A percentile compares a stretch with the other conserved stretches of the same genome.
Conservation (phyloP, 2,329 filamentous ascomycete genomes). For the Fusarium sp. region DNA sequence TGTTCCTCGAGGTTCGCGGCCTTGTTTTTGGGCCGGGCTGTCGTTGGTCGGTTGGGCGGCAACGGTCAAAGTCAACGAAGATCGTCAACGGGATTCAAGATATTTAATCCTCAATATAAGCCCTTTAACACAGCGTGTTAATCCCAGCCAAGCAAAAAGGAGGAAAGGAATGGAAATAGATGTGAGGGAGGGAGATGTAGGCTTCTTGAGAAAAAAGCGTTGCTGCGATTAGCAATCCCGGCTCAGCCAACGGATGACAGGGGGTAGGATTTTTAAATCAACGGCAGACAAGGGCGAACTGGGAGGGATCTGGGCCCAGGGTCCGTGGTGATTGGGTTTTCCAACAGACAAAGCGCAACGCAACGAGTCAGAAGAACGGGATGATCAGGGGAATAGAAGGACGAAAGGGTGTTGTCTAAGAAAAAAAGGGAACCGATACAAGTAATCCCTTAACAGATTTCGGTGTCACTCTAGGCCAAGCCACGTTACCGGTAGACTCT, state of each 20-base stretch:
- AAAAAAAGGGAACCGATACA: background rate
- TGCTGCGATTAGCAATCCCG: slow-evolving; percentile 43
- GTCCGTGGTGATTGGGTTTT: slow-evolving; percentile 21
- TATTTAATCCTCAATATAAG: background rate
- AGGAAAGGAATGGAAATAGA: slow-evolving; percentile 21
- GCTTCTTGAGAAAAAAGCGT: slow-evolving; percentile 28
- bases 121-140: slow-evolving; percentile 13
- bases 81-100: background rate
- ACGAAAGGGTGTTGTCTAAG: slow-evolving; percentile 16
- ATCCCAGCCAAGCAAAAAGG: slow-evolving; percentile 12
- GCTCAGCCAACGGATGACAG: slow-evolving; percentile 33
- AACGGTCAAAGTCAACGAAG: background rate
- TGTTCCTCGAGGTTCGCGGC: slow-evolving; percentile 22
- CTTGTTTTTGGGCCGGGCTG: slow-evolving; percentile 20
- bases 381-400: slow-evolving; percentile 36
- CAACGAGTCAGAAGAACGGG: slow-evolving; percentile 36
- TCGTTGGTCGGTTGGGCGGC: slow-evolving; percentile 24
- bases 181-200: slow-evolving; percentile 22
- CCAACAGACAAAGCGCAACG: background rate
- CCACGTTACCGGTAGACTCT: slow-evolving; percentile 27
- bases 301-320: slow-evolving; percentile 32
- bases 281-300: slow-evolving; percentile 36
- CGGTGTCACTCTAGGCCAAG: background rate
- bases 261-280: slow-evolving; percentile 25
- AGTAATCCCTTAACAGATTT: slow-evolving; percentile 22